Conservation (phyloP, 768 basidiomycete species). For the Pleurotus salmoneostramineus region DNA sequence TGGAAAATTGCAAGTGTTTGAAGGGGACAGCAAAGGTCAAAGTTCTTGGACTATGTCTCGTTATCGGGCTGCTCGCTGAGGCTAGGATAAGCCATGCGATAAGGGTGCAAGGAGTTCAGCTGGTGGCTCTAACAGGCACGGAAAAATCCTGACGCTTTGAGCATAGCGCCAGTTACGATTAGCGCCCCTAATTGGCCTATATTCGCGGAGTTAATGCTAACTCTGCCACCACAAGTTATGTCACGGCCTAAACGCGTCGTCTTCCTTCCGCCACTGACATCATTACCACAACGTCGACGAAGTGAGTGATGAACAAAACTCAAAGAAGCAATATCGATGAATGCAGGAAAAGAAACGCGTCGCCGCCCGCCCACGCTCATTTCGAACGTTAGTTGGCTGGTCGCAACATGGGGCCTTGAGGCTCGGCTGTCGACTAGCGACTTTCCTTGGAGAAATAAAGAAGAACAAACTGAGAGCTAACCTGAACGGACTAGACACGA, state of each 20-base stretch:
- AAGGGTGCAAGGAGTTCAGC: constrained; percentile 6
- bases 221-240: background rate
- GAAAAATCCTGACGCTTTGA: background rate
- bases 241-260: background rate
- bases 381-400: background rate
- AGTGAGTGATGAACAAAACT: background rate
- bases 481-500: background rate
- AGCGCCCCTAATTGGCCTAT: constrained; percentile 7
- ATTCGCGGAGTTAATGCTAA: background rate
- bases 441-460: background rate
- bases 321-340: no score
- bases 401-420: background rate
- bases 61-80: background rate
- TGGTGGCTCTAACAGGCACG: constrained; percentile 6
- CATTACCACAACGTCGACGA: background rate
- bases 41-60: background rate
- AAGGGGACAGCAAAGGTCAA: background rate
- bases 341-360: no score
- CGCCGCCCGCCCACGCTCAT: background rate
- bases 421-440: background rate
- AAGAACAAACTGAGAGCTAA: background rate
- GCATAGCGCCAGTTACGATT: constrained; percentile 7
- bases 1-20: background rate
- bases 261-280: constrained; percentile 4
- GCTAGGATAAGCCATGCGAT: no score